Base-by-base conservation (phyloP, 1,284 basidiomycete species). In the Pulchroboletus neoregius region DNA sequence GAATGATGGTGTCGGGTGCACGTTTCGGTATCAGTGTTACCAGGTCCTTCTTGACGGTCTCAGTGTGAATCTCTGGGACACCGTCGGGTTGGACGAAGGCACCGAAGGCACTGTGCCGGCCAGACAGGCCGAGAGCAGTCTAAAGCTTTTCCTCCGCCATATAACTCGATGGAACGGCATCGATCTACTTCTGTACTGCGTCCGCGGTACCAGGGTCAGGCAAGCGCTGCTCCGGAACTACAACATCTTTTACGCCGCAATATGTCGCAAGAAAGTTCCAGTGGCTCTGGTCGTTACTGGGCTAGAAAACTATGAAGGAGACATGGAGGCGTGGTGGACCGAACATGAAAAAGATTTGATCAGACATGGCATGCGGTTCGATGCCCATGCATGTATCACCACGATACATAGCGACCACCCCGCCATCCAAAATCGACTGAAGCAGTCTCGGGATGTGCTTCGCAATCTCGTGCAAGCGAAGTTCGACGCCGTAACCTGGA, bases 301-400 rank as follows among this genome's bases (percentile, higher is more conserved):
- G n/a, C 51, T 69, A n/a, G 68, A 67, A 50, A 56, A 68, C 35
- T 63, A 66, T 7, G 53, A 62, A 32, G 53, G 39, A 34, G 46
- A 62, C 2, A 68, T 68, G 66, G 63, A 68, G 10, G 18, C 24
- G 3, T 67, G 65, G 66, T 69, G 65, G 68, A 30, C 22, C 12
- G 51, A 54, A 37, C 60, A 69, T 16, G 55, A 60, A 45, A 48
- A 51, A 30, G 64, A 65, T 36, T 38, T 63, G 27, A 43, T 46
- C 18, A 57, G 41, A 39, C 53, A 63, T 33, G 62, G 62, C 5
- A 55, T 62, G 56, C 48, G 39, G 10, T 67, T 69, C 38, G 53
- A 60, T 37, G 55, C 54, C 1, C 58, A 67, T 27, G 67, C 62
- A 22, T 66, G 62, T 35, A 50, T 63, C 39, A 63, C 61, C 23